phyloP scores from a whole-genome alignment of 2,329 filamentous ascomycete species.

The Didymella pomorum region DNA sequence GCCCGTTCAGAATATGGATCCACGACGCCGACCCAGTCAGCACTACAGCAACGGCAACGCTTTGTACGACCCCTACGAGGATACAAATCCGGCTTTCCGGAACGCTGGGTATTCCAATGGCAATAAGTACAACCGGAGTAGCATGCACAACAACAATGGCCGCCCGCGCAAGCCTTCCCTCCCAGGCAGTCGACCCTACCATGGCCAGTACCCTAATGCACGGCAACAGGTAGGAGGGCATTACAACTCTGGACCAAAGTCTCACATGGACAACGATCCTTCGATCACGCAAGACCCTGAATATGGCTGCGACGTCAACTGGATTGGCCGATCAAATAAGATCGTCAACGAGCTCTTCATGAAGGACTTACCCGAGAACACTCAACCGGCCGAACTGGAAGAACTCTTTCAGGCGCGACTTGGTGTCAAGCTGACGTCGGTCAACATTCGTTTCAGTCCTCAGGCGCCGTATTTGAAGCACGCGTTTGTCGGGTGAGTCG shows the following conservation, averaged over 20 bases:
- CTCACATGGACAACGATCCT: slow-evolving; percentile 24
- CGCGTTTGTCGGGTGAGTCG: slow-evolving; percentile 33
- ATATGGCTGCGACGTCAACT: slow-evolving; percentile 36
- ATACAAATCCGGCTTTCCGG: slow-evolving; percentile 32
- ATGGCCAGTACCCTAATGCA: slow-evolving; percentile 24
- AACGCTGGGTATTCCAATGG: slow-evolving; percentile 19
- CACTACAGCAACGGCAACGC: slow-evolving; percentile 7
- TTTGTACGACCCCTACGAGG: slow-evolving; percentile 43
- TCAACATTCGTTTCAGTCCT: slow-evolving; percentile 1
- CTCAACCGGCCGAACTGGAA: slow-evolving; percentile 24
- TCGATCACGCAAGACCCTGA: slow-evolving; percentile 29
- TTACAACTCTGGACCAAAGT: slow-evolving; percentile 19
- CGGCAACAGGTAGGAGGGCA: slow-evolving; percentile 4
- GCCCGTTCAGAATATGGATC: slow-evolving; percentile 20
- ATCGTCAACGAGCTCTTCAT: slow-evolving; percentile 41
- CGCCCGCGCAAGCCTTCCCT: slow-evolving; percentile 36
- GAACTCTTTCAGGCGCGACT: slow-evolving; percentile 28
- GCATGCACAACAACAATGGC: slow-evolving; percentile 22
- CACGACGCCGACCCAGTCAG: slow-evolving; percentile 25
- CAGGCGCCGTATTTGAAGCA: slow-evolving; percentile 19
- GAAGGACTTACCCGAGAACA: slow-evolving; percentile 31
- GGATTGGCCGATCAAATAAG: slow-evolving; percentile 43
- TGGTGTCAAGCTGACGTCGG: slow-evolving; percentile 18
- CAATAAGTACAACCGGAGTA: slow-evolving; percentile 26
- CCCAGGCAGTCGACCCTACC: slow-evolving; percentile 19